Evolutionary conservation across 352 stramenopile species (phyloP).

Genomic region (Globisporangium recalcitrans): DNA sequence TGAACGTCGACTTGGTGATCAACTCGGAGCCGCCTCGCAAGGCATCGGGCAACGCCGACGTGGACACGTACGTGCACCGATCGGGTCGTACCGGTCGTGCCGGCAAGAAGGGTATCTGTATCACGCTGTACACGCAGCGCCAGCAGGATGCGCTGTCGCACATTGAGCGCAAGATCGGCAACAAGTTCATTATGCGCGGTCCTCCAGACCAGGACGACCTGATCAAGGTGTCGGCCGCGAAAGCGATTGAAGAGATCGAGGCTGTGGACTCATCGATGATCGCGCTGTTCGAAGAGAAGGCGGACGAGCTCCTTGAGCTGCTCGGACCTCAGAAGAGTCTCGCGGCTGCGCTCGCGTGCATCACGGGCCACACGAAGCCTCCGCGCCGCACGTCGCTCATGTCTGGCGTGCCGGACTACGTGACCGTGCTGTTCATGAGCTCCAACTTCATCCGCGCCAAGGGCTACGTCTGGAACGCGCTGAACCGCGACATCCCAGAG

Average conservation of each 20-base stretch:
- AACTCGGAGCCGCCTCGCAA: constrained; percentile 91
- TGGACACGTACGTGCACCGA: constrained; percentile 98
- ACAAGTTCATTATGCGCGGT: constrained; percentile 87
- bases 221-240: constrained; percentile 75
- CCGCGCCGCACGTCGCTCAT: constrained; percentile 81
- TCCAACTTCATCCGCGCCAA: constrained; percentile 81
- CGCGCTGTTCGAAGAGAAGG: constrained; percentile 69
- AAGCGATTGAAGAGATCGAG: constrained; percentile 82
- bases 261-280: constrained; percentile 73
- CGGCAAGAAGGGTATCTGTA: constrained; percentile 94
- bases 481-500: constrained; percentile 83
- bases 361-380: constrained; percentile 88
- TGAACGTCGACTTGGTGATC: constrained; percentile 96
- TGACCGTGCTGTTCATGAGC: constrained; percentile 84
- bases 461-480: constrained; percentile 90
- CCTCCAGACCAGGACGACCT: constrained; percentile 85
- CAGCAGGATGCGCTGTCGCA: constrained; percentile 71
- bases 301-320: constrained; percentile 53
- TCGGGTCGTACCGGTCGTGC: constrained; percentile 96
- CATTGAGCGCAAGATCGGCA: constrained; percentile 87
- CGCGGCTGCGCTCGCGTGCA: constrained; percentile 79
- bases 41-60: constrained; percentile 82
- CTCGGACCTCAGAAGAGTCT: constrained; percentile 64
- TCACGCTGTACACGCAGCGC: constrained; percentile 92
- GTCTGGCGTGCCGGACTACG: constrained; percentile 86